phyloP scores from a whole-genome alignment of 345 rosid genomes.

The Sonneratia alba region DNA sequence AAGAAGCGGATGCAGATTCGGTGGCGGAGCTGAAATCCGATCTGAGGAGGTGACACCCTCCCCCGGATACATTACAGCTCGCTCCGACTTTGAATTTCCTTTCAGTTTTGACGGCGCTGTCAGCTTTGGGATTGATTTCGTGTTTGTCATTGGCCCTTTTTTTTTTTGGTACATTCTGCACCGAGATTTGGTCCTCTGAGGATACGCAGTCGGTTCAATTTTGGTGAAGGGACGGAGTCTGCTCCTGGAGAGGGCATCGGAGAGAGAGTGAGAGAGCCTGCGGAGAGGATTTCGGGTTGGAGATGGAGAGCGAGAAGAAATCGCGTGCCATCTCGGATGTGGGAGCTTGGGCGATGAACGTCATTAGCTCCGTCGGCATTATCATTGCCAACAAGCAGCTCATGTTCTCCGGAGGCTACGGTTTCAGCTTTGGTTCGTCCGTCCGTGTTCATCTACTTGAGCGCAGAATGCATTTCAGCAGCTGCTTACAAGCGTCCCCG shows the following conservation, averaged over 20 bases:
- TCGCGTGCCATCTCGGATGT: slow-evolving; percentile 64
- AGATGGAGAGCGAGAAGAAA: slow-evolving; percentile 53
- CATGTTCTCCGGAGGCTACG: slow-evolving; percentile 69
- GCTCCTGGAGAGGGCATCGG: too few relatives aligned
- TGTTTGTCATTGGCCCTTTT: too few relatives aligned
- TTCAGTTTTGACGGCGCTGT: neutral
- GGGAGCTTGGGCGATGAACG: slow-evolving; percentile 95
- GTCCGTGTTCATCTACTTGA: neutral
- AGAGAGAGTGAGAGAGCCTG: too few relatives aligned
- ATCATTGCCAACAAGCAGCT: slow-evolving; percentile 98
- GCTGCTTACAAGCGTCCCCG: too few relatives aligned
- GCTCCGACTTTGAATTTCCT: neutral
- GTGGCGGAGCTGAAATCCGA: too few relatives aligned
- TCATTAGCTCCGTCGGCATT: slow-evolving; percentile 82
- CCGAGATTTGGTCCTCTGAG: neutral
- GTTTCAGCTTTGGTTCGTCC: slow-evolving; percentile 63
- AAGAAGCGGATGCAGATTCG: neutral
- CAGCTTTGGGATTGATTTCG: neutral
- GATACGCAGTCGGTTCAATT: neutral
- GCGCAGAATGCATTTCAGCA: neutral
- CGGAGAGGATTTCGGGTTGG: neutral
- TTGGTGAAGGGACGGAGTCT: too few relatives aligned
- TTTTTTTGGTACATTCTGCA: neutral
- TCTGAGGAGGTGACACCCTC: neutral
- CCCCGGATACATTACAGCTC: too few relatives aligned